These are phyloP conservation scores for Aureobasidium lini DNA, from an alignment of 2,329 filamentous ascomycete species.

Conservation along the genomic window DNA sequence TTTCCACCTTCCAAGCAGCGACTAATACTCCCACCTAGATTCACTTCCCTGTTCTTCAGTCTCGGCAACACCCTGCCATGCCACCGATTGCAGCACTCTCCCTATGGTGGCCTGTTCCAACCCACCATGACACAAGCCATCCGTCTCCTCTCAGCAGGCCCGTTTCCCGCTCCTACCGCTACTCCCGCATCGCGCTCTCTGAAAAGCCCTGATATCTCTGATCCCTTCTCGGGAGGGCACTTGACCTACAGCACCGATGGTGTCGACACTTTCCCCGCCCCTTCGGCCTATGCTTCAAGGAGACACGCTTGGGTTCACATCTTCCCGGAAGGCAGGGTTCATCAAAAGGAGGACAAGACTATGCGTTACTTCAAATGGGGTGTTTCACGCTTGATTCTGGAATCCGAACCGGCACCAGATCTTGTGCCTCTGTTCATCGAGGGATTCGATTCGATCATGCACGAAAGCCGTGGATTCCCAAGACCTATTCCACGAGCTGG, in stretches of 20 bases:
- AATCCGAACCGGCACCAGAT: constrained; percentile 78
- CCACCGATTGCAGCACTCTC: constrained; percentile 71
- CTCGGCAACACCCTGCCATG: constrained; percentile 86
- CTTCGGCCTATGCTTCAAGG: constrained; percentile 62
- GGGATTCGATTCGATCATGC: constrained; percentile 81
- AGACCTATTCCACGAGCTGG: constrained; percentile 71
- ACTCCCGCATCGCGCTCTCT: not conserved
- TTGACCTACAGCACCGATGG: constrained; percentile 60
- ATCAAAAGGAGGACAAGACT: constrained; percentile 70
- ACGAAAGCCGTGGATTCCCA: constrained; percentile 71
- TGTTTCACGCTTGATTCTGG: constrained; percentile 80
- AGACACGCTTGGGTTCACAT: constrained; percentile 84
- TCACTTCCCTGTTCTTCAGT: constrained; percentile 71
- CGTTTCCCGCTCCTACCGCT: constrained; percentile 6
- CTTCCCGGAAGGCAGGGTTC: constrained; percentile 90
- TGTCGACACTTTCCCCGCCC: constrained; percentile 58
- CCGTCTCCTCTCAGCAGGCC: constrained; percentile 61
- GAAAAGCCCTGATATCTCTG: constrained; percentile 31
- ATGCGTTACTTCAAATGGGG: constrained; percentile 99
- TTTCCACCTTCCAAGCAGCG: not conserved
- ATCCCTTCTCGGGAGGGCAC: constrained; percentile 48
- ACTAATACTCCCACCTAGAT: constrained; percentile 38
- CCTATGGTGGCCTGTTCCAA: constrained; percentile 79
- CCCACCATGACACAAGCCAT: constrained; percentile 81
- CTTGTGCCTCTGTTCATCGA: constrained; percentile 93